A percentile compares a stretch with the other conserved stretches of the same genome.
Conservation (phyloP, 2,329 filamentous ascomycete species). For the Talaromyces sp. region DNA sequence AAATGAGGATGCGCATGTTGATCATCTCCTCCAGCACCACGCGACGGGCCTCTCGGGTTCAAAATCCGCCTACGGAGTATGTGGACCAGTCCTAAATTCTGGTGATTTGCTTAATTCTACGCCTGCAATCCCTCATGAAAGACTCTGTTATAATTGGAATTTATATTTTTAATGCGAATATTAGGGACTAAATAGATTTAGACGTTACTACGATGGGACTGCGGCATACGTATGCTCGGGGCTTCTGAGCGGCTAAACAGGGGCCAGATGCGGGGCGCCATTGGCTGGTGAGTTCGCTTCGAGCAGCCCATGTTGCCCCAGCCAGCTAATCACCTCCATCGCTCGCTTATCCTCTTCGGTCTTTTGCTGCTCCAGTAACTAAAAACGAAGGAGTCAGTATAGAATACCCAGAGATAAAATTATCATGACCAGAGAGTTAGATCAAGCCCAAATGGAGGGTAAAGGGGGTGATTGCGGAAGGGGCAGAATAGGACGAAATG, state of each 20-base stretch:
- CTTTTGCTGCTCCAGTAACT: conserved; percentile 48
- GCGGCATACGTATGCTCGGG: too few relatives aligned
- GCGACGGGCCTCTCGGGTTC: conserved; percentile 3
- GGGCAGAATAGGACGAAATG: too few relatives aligned
- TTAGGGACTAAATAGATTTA: background rate
- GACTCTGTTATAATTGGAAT: background rate
- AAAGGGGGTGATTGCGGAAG: too few relatives aligned
- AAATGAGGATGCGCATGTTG: conserved; percentile 4
- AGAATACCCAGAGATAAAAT: background rate
- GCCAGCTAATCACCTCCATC: conserved; percentile 46
- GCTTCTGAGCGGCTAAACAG: background rate
- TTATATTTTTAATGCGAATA: background rate
- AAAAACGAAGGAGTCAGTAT: conserved; percentile 5
- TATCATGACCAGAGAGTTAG: too few relatives aligned
- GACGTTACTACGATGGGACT: too few relatives aligned
- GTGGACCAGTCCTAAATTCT: background rate
- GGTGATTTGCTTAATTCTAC: background rate
- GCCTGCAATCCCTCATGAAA: background rate
- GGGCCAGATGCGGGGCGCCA: background rate
- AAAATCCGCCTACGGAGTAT: background rate
- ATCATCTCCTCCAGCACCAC: conserved; percentile 4
- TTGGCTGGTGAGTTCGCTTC: conserved; percentile 7
- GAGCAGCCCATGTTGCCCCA: conserved; percentile 47
- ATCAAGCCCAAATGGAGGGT: too few relatives aligned
- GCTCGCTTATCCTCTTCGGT: conserved; percentile 46